Conservation (phyloP, 805 yeast species). For the Monosporozyma aerobia region DNA sequence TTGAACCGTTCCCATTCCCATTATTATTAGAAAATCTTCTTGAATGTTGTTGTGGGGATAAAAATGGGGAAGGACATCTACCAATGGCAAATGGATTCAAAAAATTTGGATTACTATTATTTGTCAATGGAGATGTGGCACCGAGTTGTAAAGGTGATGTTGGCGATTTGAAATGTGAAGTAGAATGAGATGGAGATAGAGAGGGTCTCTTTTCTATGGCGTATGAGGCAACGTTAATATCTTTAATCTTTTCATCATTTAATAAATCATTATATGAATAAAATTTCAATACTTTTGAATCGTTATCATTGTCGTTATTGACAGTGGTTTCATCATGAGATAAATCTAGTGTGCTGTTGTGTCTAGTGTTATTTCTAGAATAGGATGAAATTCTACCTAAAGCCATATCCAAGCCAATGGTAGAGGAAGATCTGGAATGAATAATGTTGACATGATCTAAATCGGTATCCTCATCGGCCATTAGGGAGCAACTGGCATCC, state of each 20-base stretch:
- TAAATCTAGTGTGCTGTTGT: neutral
- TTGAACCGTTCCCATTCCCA: neutral
- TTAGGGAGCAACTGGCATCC: slow-evolving; percentile 64
- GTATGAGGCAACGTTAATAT: neutral
- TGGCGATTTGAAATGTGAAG: slow-evolving; percentile 3
- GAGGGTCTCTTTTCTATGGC: slow-evolving; percentile 45
- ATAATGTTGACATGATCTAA: slow-evolving; percentile 66
- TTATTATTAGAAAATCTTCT: slow-evolving; percentile 7
- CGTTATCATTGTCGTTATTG: neutral
- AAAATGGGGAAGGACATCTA: slow-evolving; percentile 8
- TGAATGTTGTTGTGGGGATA: slow-evolving; percentile 4
- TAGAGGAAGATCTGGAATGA: slow-evolving; percentile 50
- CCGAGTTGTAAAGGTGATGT: neutral
- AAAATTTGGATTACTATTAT: slow-evolving; percentile 4
- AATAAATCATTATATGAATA: slow-evolving; percentile 77
- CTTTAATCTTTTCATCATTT: slow-evolving; percentile 46
- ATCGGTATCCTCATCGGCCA: slow-evolving; percentile 46
- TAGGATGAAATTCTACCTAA: slow-evolving; percentile 20
- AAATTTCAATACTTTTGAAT: slow-evolving; percentile 35
- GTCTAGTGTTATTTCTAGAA: slow-evolving; percentile 2
- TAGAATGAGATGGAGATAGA: slow-evolving; percentile 27
- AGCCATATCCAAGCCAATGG: slow-evolving; percentile 36
- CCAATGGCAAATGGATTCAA: slow-evolving; percentile 16
- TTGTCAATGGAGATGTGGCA: neutral
- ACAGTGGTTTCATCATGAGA: neutral